These are phyloP conservation scores for Lignosus rhinocerotis DNA, from an alignment of 1,284 basidiomycete species.

Conservation along the genomic window DNA sequence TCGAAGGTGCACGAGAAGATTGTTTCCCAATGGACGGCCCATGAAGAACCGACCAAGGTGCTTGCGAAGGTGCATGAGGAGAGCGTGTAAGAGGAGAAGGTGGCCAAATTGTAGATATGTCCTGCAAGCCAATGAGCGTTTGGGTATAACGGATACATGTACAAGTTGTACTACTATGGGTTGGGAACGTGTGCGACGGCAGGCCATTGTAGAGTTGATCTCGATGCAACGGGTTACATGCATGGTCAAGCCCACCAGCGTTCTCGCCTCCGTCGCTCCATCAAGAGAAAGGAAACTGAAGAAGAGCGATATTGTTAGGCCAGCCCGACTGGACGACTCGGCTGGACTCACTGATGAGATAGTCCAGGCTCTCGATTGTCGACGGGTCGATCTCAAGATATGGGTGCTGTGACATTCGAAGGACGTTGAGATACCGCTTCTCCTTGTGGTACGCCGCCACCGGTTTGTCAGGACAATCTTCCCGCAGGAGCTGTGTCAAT, in stretches of 20 bases:
- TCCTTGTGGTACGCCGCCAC: constrained; percentile 40
- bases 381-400: constrained; percentile 40
- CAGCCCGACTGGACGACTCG: too few species aligned
- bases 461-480: constrained; percentile 32
- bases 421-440: constrained; percentile 38
- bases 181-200: too few species aligned
- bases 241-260: background rate
- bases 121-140: too few species aligned
- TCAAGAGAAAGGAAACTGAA: background rate
- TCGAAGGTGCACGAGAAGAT: constrained; percentile 54
- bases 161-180: too few species aligned
- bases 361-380: constrained; percentile 38
- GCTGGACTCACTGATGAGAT: constrained; percentile 35
- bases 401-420: constrained; percentile 39
- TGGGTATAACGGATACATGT: too few species aligned
- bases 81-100: too few species aligned
- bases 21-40: constrained; percentile 40
- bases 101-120: too few species aligned
- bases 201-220: too few species aligned
- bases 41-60: too few species aligned
- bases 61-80: too few species aligned
- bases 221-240: too few species aligned
- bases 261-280: background rate
- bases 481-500: constrained; percentile 30
- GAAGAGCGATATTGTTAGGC: too few species aligned